Evolutionary conservation across 2,329 filamentous ascomycete species (phyloP).

Genomic region (Penicillium polonicum): DNA sequence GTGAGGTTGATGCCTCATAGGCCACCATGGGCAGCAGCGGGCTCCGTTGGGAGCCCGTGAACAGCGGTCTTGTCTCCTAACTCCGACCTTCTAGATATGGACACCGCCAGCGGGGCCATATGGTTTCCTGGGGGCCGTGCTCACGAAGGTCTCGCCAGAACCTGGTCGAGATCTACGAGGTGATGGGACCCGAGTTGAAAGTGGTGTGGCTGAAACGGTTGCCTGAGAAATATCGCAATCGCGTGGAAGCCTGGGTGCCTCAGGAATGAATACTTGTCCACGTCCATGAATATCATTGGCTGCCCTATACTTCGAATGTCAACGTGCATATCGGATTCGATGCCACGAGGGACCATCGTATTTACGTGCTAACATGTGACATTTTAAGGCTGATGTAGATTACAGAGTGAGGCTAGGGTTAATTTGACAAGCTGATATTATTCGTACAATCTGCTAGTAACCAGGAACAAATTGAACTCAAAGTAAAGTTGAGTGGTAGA

Average conservation of each 20-base stretch:
- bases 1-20: background rate
- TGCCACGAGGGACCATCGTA: background rate
- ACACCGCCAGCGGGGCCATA: slow-evolving; percentile 3
- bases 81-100: slow-evolving; percentile 6
- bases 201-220: slow-evolving; percentile 7
- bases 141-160: background rate
- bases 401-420: background rate
- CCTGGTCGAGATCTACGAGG: background rate
- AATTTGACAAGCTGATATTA: background rate
- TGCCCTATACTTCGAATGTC: slow-evolving; percentile 3
- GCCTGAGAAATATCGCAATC: background rate
- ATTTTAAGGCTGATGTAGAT: background rate
- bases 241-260: slow-evolving; percentile 3
- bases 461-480: background rate
- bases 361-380: background rate
- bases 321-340: background rate
- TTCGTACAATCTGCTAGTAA: slow-evolving; percentile 1
- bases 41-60: background rate
- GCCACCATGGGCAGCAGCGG: background rate
- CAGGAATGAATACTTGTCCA: background rate
- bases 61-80: slow-evolving; percentile 3
- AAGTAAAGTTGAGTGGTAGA: background rate
- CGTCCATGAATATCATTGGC: slow-evolving; percentile 3
- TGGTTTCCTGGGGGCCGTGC: background rate
- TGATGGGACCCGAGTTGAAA: background rate